Evolutionary conservation across 768 basidiomycete species (phyloP), one percentile per base, ranked within the genome.

Genomic region (Chalciporus sphaerocephalus): DNA sequence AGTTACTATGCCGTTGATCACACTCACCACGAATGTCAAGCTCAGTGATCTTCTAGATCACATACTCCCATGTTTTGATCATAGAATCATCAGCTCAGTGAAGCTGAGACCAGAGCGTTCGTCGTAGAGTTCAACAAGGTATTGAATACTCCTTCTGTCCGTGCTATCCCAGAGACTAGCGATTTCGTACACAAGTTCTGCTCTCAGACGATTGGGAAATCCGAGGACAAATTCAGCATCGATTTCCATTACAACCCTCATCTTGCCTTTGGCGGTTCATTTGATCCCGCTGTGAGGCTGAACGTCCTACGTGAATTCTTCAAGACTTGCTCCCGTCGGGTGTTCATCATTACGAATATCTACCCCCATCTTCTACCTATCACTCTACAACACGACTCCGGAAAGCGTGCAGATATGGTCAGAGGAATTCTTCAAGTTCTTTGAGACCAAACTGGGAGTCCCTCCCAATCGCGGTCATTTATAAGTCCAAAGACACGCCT

Each of bases 271-370:
- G 65, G 51, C 15, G 82, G 82, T 4, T 74, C 75, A 0, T 73
- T 82, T 42, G 82, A 83, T 11, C 84, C 83, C 15, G 80, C 80
- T 5, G 76, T 83, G 62, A 64, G 72, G 22, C 58, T 86, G 24
- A 25, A 49, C 15, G 34, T 46, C 25, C 41, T 44, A 33, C 21
- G 45, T 17, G 23, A 5, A 34, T 3, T 18, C 20, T 25, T n/a
- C 5, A 21, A 6, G 23, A 9, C 34, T 22, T 23, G 8, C 11
- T 12, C 32, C 22, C 7, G 47, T 25, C 10, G 24, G 24, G 6
- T 25, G 10, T 25, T 10, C n/a, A n/a, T n/a, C n/a, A n/a, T 25
- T 10, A 10, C 10, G 24, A 25, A 25, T 25, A 5, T 25, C 10
- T 25, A 25, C 24, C 10, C 10, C 24, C 10, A 10, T 25, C 24